A percentile compares a stretch with the other conserved stretches of the same genome.
Conservation (phyloP, 129 eudicot genomes). For the Lonicera japonica region DNA sequence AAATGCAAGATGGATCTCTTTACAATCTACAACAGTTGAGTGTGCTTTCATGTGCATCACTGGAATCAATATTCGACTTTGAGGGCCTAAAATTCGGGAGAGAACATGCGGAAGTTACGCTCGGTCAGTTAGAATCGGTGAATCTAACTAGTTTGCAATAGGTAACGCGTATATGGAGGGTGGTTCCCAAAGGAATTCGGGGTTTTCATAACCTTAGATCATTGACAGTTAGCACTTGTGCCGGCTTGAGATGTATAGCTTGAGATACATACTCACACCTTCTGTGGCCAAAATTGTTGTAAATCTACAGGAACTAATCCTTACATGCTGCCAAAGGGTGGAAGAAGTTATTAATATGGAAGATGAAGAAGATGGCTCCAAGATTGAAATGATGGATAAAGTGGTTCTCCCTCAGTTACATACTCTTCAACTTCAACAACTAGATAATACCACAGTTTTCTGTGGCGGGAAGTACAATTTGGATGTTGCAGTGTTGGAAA, state of each 20-base stretch:
- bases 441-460: neutral
- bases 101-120: neutral
- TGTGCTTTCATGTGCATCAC: neutral
- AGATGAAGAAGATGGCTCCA: neutral
- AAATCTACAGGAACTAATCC: neutral
- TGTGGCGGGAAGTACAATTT: neutral
- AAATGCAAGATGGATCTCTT: no score
- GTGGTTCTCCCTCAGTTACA: neutral
- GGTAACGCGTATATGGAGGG: neutral
- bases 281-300: neutral
- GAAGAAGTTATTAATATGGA: neutral
- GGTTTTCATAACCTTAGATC: neutral
- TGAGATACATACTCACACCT: neutral
- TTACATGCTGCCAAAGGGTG: neutral
- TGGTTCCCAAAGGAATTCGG: neutral
- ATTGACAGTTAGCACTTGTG: neutral
- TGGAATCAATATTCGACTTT: neutral
- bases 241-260: neutral
- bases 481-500: neutral
- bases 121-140: neutral
- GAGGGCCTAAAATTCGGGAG: neutral
- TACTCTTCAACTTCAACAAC: neutral
- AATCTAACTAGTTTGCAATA: neutral
- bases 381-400: neutral
- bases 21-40: no score